A percentile compares a stretch with the other conserved stretches of the same genome.
phyloP scores from a whole-genome alignment of 352 stramenopile genomes.

The Phytopythium litorale region DNA sequence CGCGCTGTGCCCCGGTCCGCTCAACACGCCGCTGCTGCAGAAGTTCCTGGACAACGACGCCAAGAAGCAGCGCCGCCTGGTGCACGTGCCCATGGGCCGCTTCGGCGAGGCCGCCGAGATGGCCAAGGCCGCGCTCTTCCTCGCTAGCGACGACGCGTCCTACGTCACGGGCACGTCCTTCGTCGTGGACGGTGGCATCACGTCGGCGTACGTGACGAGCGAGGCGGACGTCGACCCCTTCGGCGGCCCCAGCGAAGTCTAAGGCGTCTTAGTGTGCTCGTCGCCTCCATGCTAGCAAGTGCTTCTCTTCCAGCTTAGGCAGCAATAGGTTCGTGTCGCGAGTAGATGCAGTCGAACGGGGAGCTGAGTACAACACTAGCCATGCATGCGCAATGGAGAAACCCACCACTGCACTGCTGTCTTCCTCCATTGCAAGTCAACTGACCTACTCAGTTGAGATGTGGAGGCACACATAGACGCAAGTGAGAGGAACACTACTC shows the following conservation, averaged over 20 bases:
- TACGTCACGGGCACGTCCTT: constrained; percentile 88
- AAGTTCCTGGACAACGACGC: constrained; percentile 83
- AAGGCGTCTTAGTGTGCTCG: constrained; percentile 7
- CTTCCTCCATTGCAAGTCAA: not conserved
- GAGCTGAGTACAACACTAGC: not conserved
- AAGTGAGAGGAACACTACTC: not conserved
- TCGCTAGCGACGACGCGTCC: constrained; percentile 80
- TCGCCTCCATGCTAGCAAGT: not conserved
- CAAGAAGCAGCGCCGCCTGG: constrained; percentile 83
- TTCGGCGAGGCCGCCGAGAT: constrained; percentile 86
- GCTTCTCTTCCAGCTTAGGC: not conserved
- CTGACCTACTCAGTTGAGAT: not conserved
- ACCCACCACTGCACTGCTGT: not conserved
- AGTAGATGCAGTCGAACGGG: constrained; percentile 5
- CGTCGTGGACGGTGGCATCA: constrained; percentile 87
- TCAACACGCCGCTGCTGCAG: constrained; percentile 86
- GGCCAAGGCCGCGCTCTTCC: constrained; percentile 84
- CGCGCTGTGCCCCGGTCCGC: constrained; percentile 74
- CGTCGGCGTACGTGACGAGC: constrained; percentile 81
- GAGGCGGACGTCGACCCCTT: constrained; percentile 79
- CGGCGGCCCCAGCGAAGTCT: constrained; percentile 73
- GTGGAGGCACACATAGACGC: not conserved
- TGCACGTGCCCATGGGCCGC: constrained; percentile 86
- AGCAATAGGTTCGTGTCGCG: not conserved
- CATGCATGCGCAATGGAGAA: not conserved